phyloP scores from a whole-genome alignment of 139 green algal species.

The Closterium sp. region DNA sequence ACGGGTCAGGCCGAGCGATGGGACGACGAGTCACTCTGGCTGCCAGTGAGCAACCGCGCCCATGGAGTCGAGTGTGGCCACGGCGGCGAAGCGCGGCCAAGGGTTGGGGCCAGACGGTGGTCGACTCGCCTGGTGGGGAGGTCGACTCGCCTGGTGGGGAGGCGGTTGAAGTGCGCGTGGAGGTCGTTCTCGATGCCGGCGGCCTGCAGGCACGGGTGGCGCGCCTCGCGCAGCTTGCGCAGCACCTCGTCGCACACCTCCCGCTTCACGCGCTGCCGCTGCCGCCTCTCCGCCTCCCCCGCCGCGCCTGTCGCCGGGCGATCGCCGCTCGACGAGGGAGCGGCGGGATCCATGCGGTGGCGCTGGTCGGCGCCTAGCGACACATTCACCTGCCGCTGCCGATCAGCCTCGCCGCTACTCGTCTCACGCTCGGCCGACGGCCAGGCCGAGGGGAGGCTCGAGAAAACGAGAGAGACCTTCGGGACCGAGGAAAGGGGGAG shows the following conservation, averaged over 20 bases:
- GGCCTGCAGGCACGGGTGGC: not conserved
- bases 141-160: slow-evolving; percentile 31
- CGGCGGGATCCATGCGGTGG: not conserved
- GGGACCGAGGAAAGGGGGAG: not conserved
- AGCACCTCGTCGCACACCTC: slow-evolving; percentile 39
- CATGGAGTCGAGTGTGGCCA: not conserved
- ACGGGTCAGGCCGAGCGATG: not conserved
- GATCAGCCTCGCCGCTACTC: not conserved
- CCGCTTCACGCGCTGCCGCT: slow-evolving; percentile 42
- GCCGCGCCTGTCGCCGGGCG: not conserved
- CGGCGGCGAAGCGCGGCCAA: not conserved
- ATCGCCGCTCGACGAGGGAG: not conserved
- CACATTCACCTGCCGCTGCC: not conserved
- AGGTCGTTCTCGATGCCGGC: slow-evolving; percentile 29
- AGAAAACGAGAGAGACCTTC: not conserved
- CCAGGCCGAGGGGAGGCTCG: not conserved
- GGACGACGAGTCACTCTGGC: not conserved
- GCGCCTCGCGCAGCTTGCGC: slow-evolving; percentile 15
- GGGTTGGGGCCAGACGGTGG: too few species aligned
- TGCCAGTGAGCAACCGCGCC: not conserved
- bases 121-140: not conserved
- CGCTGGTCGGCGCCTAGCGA: not conserved
- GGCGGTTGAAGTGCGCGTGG: slow-evolving; percentile 39
- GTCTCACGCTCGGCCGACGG: not conserved
- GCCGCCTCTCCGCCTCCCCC: not conserved